Conservation (phyloP, 768 basidiomycete genomes). For the Crepidotus variabilis region DNA sequence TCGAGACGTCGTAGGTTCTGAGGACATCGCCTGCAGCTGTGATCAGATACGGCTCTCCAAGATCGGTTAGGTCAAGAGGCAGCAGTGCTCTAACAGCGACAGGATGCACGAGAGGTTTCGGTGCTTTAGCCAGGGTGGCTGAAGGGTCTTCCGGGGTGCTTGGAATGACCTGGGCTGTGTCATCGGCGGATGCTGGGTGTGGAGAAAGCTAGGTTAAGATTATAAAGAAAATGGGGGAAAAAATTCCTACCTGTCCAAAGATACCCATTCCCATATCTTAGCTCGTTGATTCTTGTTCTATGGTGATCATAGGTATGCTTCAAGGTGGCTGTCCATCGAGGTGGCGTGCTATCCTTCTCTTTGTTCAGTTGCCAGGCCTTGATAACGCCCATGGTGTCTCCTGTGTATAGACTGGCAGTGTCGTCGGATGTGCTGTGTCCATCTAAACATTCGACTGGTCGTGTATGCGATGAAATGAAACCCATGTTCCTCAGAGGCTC, state of each 20-base stretch:
- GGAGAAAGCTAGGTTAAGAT: not conserved
- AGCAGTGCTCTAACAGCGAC: constrained; percentile 70
- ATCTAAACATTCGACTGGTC: constrained; percentile 80
- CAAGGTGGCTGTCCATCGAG: constrained; percentile 49
- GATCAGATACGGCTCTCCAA: constrained; percentile 71
- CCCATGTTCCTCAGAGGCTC: constrained; percentile 50
- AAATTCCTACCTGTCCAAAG: constrained; percentile 78
- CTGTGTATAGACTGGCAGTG: constrained; percentile 65
- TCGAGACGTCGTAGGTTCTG: constrained; percentile 74
- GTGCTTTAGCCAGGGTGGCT: constrained; percentile 26
- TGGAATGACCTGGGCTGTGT: constrained; percentile 65
- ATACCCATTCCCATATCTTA: constrained; percentile 61
- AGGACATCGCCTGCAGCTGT: constrained; percentile 85
- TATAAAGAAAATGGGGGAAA: not conserved
- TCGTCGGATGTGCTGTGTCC: constrained; percentile 45
- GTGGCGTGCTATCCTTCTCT: constrained; percentile 21
- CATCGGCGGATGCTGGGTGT: constrained; percentile 79
- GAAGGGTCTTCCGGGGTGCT: constrained; percentile 29
- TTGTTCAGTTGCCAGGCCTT: constrained; percentile 72
- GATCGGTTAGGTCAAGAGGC: constrained; percentile 57
- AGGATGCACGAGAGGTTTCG: constrained; percentile 55
- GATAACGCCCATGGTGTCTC: constrained; percentile 90
- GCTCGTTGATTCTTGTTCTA: constrained; percentile 79
- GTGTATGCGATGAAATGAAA: constrained; percentile 78
- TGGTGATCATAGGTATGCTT: constrained; percentile 65